Base-by-base conservation (phyloP, 345 rosid genomes). In the Salix caprea region DNA sequence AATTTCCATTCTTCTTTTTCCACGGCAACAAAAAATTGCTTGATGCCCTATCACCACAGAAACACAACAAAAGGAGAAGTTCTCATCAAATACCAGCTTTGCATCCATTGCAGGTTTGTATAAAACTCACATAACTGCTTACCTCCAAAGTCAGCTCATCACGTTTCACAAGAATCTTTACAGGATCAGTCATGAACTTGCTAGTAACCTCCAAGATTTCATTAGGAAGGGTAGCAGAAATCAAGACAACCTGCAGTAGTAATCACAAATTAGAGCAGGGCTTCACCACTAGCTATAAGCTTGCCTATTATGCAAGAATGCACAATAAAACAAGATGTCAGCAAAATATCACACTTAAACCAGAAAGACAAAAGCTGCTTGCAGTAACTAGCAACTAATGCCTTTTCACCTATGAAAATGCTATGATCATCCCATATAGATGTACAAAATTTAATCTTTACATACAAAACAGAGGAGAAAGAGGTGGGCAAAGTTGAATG, bases 1-100 rank as follows among this genome's bases (percentile, higher is more conserved):
- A 96, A 96, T 81, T 96, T 96, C 99, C 99, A 96, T 52, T 96
- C 98, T 82, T 96, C 99, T 67, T 87, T 88, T 89, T 96, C 99
- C 79, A 96, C 99, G 1, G 94, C 93, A 66, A 96, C 96, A 36
- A 93, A 93, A 80, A 93, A 96, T 77, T 96, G 98, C 80, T 92
- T 96, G 85, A 93, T 93, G 24, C 99, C 98, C 99, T 93, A 85
- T 67, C 74, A 77, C 50, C n/a, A 65, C 50, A 82, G 71, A 75
- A 66, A 48, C 46, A 79, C 16, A 46, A 64, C 14, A 58, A 42
- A 64, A 6, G 52, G 30, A 67, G 30, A 73, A 39, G 54, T 39
- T 67, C 15, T 67, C 28, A 48, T 67, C 72, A 70, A 56, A 60
- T 56, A 26, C 32, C 26, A 67, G 30, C 62, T 62, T 67, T 24